Evolutionary conservation across 208 protist species (phyloP).

Genomic region (Leishmania guyanensis): DNA sequence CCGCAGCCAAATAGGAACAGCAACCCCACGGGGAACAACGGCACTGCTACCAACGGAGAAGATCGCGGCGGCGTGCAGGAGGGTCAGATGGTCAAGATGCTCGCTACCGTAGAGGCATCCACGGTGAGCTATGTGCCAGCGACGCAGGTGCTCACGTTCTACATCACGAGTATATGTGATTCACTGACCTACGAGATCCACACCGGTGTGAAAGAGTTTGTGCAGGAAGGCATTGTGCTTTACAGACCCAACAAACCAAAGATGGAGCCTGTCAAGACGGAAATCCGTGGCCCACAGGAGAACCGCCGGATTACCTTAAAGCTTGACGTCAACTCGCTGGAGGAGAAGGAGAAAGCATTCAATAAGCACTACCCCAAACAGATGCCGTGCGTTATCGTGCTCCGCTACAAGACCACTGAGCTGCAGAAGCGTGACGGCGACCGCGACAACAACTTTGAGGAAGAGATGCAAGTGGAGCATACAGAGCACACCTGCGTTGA

Average conservation of each 20-base stretch:
- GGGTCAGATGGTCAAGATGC: slow-evolving; percentile 92
- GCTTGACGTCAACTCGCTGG: slow-evolving; percentile 73
- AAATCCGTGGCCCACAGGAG: slow-evolving; percentile 69
- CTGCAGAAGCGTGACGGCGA: slow-evolving; percentile 44
- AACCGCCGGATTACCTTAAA: slow-evolving; percentile 76
- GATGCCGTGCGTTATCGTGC: slow-evolving; percentile 88
- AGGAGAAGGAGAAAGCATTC: slow-evolving; percentile 86
- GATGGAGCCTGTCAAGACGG: slow-evolving; percentile 79
- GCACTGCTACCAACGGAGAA: slow-evolving; percentile 31
- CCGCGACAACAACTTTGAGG: slow-evolving; percentile 29
- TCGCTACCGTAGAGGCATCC: slow-evolving; percentile 86
- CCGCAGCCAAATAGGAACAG: slow-evolving; percentile 31
- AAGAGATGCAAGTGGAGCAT: slow-evolving; percentile 71
- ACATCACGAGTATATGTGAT: slow-evolving; percentile 68
- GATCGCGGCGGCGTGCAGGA: slow-evolving; percentile 81
- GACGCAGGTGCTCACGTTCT: slow-evolving; percentile 79
- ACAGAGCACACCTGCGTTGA: slow-evolving; percentile 91
- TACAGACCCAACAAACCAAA: slow-evolving; percentile 92
- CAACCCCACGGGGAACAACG: slow-evolving; percentile 26
- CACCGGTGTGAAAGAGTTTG: slow-evolving; percentile 88
- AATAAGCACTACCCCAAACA: slow-evolving; percentile 91
- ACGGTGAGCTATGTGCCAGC: slow-evolving; percentile 72
- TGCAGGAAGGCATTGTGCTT: slow-evolving; percentile 65
- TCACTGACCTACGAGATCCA: slow-evolving; percentile 89
- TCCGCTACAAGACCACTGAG: slow-evolving; percentile 84